Evolutionary conservation across 139 green algal genomes (phyloP).

Genomic region (Chara braunii): DNA sequence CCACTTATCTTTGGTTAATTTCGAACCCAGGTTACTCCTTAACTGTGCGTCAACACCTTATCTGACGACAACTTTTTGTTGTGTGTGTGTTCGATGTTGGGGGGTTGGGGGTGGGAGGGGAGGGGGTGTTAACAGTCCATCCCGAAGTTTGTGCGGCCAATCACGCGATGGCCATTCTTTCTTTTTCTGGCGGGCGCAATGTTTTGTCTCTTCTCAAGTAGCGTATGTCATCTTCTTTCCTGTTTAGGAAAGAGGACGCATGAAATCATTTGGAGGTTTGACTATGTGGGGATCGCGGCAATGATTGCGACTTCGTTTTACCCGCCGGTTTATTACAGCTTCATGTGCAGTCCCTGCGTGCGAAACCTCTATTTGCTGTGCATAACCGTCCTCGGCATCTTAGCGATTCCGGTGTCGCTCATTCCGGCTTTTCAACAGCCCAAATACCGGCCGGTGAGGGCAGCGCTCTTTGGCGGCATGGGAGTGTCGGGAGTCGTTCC

Average conservation of each 20-base stretch:
- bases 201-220: constrained; percentile 73
- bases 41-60: no score
- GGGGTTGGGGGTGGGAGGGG: no score
- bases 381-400: constrained; percentile 56
- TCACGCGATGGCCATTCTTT: constrained; percentile 60
- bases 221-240: constrained; percentile 77
- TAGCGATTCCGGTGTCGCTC: constrained; percentile 62
- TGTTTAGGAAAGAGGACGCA: constrained; percentile 56
- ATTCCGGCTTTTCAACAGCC: constrained; percentile 56
- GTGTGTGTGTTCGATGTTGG: no score
- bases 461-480: constrained; percentile 63
- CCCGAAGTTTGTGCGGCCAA: no score
- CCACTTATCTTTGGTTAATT: no score
- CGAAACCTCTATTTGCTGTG: constrained; percentile 67
- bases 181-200: constrained; percentile 83
- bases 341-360: constrained; percentile 71
- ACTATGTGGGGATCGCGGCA: constrained; percentile 86
- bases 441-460: constrained; percentile 57
- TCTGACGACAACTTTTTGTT: no score
- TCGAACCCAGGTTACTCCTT: no score
- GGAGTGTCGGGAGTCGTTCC: constrained; percentile 76
- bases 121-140: no score
- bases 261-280: constrained; percentile 55
- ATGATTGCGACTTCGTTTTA: constrained; percentile 93
- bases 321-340: constrained; percentile 81